Conservation (phyloP, 495 filamentous ascomycete genomes). For the Penicillium maclennaniae region DNA sequence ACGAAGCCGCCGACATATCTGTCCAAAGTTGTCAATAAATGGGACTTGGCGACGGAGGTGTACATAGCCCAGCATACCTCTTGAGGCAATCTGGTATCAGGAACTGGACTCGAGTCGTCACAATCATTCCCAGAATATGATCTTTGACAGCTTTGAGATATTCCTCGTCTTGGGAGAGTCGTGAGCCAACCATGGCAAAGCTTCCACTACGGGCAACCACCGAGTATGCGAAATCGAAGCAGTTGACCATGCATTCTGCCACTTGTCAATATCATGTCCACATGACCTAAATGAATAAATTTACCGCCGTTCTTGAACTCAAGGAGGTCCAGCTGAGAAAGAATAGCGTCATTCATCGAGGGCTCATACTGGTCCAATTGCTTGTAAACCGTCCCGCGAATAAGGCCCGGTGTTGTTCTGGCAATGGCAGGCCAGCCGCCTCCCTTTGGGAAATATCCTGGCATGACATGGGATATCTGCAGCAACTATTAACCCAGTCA, state of each 20-base stretch:
- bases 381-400: conserved; percentile 19
- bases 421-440: conserved; percentile 24
- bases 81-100: conserved; percentile 22
- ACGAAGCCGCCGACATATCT: conserved; percentile 23
- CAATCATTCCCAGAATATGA: conserved; percentile 26
- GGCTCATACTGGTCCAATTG: conserved; percentile 22
- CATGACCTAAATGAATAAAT: background rate
- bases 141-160: conserved; percentile 25
- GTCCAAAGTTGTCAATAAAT: background rate
- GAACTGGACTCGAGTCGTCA: conserved; percentile 23
- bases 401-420: conserved; percentile 24
- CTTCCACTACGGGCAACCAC: conserved; percentile 25
- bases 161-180: conserved; percentile 20
- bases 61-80: background rate
- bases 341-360: conserved; percentile 19
- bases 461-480: conserved; percentile 27
- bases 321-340: conserved; percentile 11
- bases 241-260: conserved; percentile 17
- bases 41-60: background rate
- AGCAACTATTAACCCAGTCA: conserved; percentile 11
- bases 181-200: conserved; percentile 20
- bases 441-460: conserved; percentile 22
- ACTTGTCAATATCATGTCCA: background rate
- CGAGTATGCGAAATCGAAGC: conserved; percentile 26
- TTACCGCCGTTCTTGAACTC: conserved; percentile 11